These are phyloP conservation scores for Primulina huaijiensis DNA, from an alignment of 257 asterid species.

Conservation along the genomic window DNA sequence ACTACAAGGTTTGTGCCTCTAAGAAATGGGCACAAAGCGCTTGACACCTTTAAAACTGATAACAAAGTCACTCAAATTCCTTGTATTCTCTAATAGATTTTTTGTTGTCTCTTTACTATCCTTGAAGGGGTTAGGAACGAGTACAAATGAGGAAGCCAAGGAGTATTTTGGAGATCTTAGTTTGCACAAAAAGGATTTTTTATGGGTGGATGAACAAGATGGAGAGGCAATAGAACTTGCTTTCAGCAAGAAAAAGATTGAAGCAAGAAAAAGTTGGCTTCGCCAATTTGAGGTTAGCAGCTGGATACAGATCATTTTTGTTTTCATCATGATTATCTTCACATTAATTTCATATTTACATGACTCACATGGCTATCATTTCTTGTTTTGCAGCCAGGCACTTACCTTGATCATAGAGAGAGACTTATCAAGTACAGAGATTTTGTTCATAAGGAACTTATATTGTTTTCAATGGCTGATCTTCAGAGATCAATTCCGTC, in stretches of 20 bases:
- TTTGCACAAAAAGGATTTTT: slow-evolving; percentile 82
- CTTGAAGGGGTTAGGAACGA: slow-evolving; percentile 93
- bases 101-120: slow-evolving; percentile 12
- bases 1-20: slow-evolving; percentile 71
- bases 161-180: slow-evolving; percentile 81
- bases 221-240: slow-evolving; percentile 98
- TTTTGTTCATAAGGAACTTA: slow-evolving; percentile 92
- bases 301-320: not conserved
- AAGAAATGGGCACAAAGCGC: not conserved
- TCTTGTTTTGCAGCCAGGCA: slow-evolving; percentile 72
- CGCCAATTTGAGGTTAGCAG: slow-evolving; percentile 80
- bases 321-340: not conserved
- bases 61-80: slow-evolving; percentile 7
- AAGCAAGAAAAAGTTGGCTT: slow-evolving; percentile 93
- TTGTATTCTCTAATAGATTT: not conserved
- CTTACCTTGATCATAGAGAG: slow-evolving; percentile 71
- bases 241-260: slow-evolving; percentile 94
- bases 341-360: too few species aligned
- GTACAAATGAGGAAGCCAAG: slow-evolving; percentile 85
- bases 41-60: not conserved
- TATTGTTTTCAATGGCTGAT: slow-evolving; percentile 89
- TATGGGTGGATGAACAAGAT: slow-evolving; percentile 78
- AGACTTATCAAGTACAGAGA: slow-evolving; percentile 72
- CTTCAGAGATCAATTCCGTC: slow-evolving; percentile 98
- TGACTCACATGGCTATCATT: not conserved